A percentile compares a stretch with the other conserved stretches of the same genome.
These are phyloP conservation scores for Candolleomyces efflorescens DNA, from an alignment of 768 basidiomycete species.

Conservation along the genomic window DNA sequence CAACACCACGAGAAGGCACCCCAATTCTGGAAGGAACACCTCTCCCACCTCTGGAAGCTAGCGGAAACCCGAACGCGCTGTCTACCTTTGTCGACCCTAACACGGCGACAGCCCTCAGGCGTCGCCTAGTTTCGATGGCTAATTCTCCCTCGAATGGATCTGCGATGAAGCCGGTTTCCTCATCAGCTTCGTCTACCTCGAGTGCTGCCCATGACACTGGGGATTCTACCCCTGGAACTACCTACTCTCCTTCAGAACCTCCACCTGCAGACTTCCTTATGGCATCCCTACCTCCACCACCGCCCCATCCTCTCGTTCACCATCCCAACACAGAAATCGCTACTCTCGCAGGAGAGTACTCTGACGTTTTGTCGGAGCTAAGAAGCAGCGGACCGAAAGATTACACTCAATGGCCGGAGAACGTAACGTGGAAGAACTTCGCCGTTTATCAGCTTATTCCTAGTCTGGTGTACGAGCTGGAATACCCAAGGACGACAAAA, in stretches of 20 bases:
- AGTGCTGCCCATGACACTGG: no score
- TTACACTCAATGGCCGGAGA: slow-evolving; percentile 76
- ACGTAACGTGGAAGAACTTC: slow-evolving; percentile 80
- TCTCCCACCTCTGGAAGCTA: no score
- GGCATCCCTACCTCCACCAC: slow-evolving; percentile 7
- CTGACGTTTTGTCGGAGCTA: slow-evolving; percentile 74
- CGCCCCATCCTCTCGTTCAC: slow-evolving; percentile 48
- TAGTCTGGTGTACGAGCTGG: slow-evolving; percentile 92
- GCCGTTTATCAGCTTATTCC: slow-evolving; percentile 84
- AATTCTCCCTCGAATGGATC: neutral
- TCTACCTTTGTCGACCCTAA: neutral
- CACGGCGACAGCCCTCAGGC: neutral
- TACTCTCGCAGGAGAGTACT: slow-evolving; percentile 67
- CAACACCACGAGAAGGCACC: neutral
- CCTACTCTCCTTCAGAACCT: neutral
- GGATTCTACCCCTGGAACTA: neutral
- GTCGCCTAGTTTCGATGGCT: neutral
- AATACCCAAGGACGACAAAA: slow-evolving; percentile 88
- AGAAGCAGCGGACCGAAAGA: slow-evolving; percentile 61
- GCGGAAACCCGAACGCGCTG: neutral
- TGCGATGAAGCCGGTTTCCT: neutral
- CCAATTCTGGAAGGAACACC: neutral
- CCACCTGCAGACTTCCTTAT: slow-evolving; percentile 1
- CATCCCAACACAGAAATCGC: slow-evolving; percentile 68
- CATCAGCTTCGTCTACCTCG: neutral